Percentiles rank a stretch among this genome's conserved stretches.
These are phyloP conservation scores for Malus fusca DNA, from an alignment of 306 rosid species.

Conservation along the genomic window DNA sequence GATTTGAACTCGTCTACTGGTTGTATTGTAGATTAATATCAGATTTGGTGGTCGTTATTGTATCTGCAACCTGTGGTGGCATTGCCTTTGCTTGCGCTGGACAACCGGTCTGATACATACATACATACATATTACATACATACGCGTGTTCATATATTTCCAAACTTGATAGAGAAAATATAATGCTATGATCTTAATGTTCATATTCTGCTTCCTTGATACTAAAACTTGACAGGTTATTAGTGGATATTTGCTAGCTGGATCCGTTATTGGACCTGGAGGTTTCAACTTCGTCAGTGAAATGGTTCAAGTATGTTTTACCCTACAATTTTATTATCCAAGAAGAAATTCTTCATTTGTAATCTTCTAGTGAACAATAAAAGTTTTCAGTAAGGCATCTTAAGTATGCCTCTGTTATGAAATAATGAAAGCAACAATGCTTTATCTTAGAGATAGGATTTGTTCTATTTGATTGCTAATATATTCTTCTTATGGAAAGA, in stretches of 20 bases:
- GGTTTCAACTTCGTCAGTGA: slow-evolving; percentile 49
- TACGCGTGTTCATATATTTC: neutral
- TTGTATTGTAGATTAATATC: slow-evolving; percentile 40
- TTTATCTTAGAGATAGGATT: neutral
- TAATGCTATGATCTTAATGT: neutral
- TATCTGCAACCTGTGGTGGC: slow-evolving; percentile 56
- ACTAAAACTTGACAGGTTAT: slow-evolving; percentile 33
- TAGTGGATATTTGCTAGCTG: slow-evolving; percentile 50
- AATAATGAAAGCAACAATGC: neutral
- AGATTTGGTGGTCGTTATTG: slow-evolving; percentile 48
- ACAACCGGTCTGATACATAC: slow-evolving; percentile 38
- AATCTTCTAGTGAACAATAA: neutral
- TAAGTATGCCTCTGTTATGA: neutral
- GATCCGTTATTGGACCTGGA: slow-evolving; percentile 51
- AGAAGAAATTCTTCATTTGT: neutral
- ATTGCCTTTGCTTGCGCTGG: slow-evolving; percentile 61
- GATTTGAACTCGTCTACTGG: slow-evolving; percentile 12
- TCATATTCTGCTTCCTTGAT: slow-evolving; percentile 5
- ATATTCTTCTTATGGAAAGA: neutral
- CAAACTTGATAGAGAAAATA: neutral
- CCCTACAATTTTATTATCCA: neutral
- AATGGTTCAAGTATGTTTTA: slow-evolving; percentile 49
- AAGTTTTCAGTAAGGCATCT: neutral
- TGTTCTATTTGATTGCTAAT: neutral
- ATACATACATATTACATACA: neutral